Evolutionary conservation across 306 rosid genomes (phyloP).

Genomic region (Quillaja saponaria): DNA sequence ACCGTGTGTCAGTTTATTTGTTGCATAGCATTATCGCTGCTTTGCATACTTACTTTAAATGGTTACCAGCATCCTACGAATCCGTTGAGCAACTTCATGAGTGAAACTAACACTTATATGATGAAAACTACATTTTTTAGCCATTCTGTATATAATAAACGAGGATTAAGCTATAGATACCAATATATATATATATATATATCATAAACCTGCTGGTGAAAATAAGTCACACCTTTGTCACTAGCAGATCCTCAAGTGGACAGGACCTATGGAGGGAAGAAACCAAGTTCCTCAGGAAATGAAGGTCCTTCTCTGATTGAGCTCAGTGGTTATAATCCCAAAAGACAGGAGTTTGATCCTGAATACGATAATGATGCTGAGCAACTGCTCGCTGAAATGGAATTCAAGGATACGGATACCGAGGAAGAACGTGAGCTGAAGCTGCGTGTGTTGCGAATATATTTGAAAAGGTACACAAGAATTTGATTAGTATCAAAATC

Average conservation of each 20-base stretch:
- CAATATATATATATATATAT: constrained; percentile 10
- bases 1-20: constrained; percentile 8
- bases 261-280: constrained; percentile 64
- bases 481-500: too few species aligned
- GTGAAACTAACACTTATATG: neutral
- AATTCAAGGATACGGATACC: constrained; percentile 79
- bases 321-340: constrained; percentile 78
- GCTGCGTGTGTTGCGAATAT: constrained; percentile 70
- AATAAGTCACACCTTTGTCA: constrained; percentile 4
- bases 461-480: constrained; percentile 65
- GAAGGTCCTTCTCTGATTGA: constrained; percentile 84
- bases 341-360: constrained; percentile 90
- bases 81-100: neutral
- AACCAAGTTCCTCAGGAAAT: constrained; percentile 57
- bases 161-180: too few species aligned
- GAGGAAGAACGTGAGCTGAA: constrained; percentile 90
- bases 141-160: too few species aligned
- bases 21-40: too few species aligned
- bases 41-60: too few species aligned
- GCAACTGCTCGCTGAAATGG: constrained; percentile 92
- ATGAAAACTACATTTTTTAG: neutral
- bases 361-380: constrained; percentile 97
- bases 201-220: constrained; percentile 17
- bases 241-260: constrained; percentile 72
- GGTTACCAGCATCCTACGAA: too few species aligned